phyloP scores from a whole-genome alignment of 2,329 filamentous ascomycete species.

The Fusarium mexicanum region DNA sequence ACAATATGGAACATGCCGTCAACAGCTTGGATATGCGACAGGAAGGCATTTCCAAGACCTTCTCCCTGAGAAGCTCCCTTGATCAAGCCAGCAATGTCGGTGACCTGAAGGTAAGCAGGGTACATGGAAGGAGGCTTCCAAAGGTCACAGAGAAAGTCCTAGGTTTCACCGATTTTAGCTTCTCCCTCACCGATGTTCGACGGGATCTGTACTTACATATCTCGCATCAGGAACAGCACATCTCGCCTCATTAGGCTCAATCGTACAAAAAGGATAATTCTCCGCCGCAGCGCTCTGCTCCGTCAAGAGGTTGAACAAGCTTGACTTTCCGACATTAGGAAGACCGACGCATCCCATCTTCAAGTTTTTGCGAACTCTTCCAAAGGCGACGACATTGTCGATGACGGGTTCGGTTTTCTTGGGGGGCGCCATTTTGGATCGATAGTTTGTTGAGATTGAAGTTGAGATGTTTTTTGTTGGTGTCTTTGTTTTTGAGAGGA shows the following conservation, averaged over 20 bases:
- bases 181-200: neutral
- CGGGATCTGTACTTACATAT: constrained; percentile 50
- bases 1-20: constrained; percentile 59
- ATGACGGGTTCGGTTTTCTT: constrained; percentile 53
- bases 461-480: neutral
- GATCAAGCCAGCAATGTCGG: constrained; percentile 57
- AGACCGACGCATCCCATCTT: constrained; percentile 59
- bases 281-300: constrained; percentile 57
- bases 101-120: constrained; percentile 56
- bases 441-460: neutral
- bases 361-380: constrained; percentile 55
- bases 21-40: constrained; percentile 58
- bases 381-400: constrained; percentile 58
- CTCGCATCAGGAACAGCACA: constrained; percentile 56
- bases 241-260: constrained; percentile 58
- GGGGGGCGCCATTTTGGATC: constrained; percentile 51
- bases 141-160: constrained; percentile 57
- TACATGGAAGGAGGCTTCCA: constrained; percentile 59
- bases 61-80: constrained; percentile 56
- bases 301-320: constrained; percentile 57
- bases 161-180: constrained; percentile 1
- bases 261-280: constrained; percentile 59
- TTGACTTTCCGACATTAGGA: constrained; percentile 58
- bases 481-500: constrained; percentile 6
- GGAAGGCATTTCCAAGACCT: constrained; percentile 56